Conservation (phyloP, 257 asterid genomes). For the Thymus mandschuricus region DNA sequence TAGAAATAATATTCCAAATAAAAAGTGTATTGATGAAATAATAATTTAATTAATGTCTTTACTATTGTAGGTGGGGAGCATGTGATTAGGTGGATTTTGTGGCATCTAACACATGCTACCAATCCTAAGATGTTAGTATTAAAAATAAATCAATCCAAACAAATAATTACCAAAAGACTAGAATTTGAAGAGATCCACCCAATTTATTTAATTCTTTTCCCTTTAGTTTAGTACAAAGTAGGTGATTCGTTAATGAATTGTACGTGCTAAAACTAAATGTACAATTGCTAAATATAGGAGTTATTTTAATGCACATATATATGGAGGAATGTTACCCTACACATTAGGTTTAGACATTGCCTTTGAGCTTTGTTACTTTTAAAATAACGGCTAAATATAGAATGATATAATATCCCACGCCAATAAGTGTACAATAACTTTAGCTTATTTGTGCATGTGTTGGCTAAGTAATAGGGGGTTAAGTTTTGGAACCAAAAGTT, state of each 20-base stretch:
- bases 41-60: slow-evolving; percentile 20
- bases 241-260: slow-evolving; percentile 15
- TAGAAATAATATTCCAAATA: neutral
- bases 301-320: neutral
- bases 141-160: slow-evolving; percentile 19
- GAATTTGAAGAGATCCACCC: slow-evolving; percentile 16
- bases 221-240: slow-evolving; percentile 37
- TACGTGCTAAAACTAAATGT: neutral
- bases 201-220: neutral
- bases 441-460: neutral
- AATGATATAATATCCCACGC: neutral
- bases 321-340: neutral
- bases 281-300: neutral
- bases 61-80: slow-evolving; percentile 49
- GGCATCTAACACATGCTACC: slow-evolving; percentile 80
- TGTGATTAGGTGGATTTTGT: slow-evolving; percentile 76
- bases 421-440: neutral
- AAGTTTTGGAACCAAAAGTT: no score
- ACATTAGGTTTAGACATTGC: neutral
- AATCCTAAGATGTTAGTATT: slow-evolving; percentile 34
- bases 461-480: no score
- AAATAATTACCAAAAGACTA: slow-evolving; percentile 29
- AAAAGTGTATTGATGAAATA: slow-evolving; percentile 32
- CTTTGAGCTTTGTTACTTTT: neutral
- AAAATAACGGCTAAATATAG: neutral